These are phyloP conservation scores for Salix viminalis DNA, from an alignment of 345 rosid genomes.

Conservation along the genomic window DNA sequence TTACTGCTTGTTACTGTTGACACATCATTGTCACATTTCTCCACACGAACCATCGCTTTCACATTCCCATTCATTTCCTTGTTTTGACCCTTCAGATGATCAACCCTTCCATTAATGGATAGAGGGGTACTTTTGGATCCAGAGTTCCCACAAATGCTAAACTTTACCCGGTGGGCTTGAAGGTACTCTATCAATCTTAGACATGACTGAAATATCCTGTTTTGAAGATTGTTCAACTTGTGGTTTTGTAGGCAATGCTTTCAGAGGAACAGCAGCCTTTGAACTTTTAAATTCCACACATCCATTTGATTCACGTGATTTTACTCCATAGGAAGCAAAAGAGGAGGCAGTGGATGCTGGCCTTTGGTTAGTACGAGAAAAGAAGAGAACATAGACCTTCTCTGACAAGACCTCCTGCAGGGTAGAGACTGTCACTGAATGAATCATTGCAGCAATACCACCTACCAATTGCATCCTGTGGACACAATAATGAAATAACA, in stretches of 20 bases:
- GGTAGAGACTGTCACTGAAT: slow-evolving; percentile 60
- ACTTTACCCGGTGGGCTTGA: slow-evolving; percentile 46
- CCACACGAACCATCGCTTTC: slow-evolving; percentile 23
- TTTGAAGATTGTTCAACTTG: slow-evolving; percentile 34
- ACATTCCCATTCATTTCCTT: slow-evolving; percentile 33
- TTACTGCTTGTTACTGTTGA: slow-evolving; percentile 25
- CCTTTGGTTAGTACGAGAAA: slow-evolving; percentile 66
- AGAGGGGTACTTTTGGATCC: slow-evolving; percentile 46
- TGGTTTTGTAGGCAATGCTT: slow-evolving; percentile 34
- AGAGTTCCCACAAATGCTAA: slow-evolving; percentile 51
- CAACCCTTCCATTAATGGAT: slow-evolving; percentile 42
- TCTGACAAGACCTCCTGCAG: slow-evolving; percentile 87
- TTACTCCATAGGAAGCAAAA: slow-evolving; percentile 50
- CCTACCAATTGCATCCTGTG: slow-evolving; percentile 76
- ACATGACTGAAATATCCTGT: slow-evolving; percentile 32
- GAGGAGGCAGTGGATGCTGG: slow-evolving; percentile 39
- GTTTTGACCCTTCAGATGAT: slow-evolving; percentile 38
- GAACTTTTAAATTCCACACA: slow-evolving; percentile 39
- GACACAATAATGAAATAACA: slow-evolving; percentile 11
- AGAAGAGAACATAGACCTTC: slow-evolving; percentile 89
- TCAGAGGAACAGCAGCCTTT: slow-evolving; percentile 34
- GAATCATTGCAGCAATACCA: slow-evolving; percentile 98
- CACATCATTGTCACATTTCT: slow-evolving; percentile 41
- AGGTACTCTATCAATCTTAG: slow-evolving; percentile 56
- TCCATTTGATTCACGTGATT: slow-evolving; percentile 48